phyloP scores from a whole-genome alignment of 371 early-diverging fungal species.

The Capillidium heterosporum region DNA sequence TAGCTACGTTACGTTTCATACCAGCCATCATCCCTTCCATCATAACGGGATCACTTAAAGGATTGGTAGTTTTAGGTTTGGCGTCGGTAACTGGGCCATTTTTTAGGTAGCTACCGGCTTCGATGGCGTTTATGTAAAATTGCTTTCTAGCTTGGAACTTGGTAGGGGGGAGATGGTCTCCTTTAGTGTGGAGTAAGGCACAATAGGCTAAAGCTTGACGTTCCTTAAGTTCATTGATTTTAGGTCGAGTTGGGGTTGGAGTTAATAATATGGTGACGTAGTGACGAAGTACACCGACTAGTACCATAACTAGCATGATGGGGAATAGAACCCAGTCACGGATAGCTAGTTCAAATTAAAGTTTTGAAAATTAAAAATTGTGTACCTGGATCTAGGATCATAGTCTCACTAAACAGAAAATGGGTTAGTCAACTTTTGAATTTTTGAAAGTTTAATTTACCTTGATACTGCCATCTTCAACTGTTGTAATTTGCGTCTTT shows the following conservation, averaged over 20 bases:
- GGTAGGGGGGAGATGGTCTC: conserved; percentile 40
- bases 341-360: conserved; percentile 29
- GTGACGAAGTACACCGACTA: conserved; percentile 84
- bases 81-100: conserved; percentile 19
- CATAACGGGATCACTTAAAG: conserved; percentile 77
- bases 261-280: conserved; percentile 73
- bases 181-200: conserved; percentile 40
- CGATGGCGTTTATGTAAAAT: conserved; percentile 55
- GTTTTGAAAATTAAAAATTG: neutral
- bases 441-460: too few species aligned
- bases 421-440: too few species aligned
- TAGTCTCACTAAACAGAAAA: neutral
- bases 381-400: conserved; percentile 6
- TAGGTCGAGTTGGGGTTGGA: conserved; percentile 54
- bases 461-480: too few species aligned
- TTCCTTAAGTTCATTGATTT: conserved; percentile 57
- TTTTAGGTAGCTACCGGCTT: conserved; percentile 66
- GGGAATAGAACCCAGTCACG: conserved; percentile 91
- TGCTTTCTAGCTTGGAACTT: conserved; percentile 53
- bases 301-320: conserved; percentile 90
- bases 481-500: too few species aligned
- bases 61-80: conserved; percentile 39
- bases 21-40: conserved; percentile 95
- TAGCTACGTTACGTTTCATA: conserved; percentile 90
- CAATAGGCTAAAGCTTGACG: conserved; percentile 62